Conservation (phyloP, 108 stramenopile genomes). For the Cyclotella sp. region DNA sequence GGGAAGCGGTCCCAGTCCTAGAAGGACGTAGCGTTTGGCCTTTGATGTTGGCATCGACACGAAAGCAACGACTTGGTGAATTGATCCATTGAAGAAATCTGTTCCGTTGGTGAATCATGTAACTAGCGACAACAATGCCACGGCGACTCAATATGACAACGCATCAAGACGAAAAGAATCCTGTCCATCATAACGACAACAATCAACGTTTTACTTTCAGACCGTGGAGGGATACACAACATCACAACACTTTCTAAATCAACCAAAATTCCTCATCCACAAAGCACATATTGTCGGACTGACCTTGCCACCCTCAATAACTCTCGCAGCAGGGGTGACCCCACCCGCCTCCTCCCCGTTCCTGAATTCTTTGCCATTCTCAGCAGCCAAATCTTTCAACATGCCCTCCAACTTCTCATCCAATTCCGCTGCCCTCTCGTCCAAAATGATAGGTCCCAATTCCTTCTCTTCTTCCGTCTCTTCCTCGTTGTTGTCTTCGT, state of each 20-base stretch:
- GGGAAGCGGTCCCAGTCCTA: constrained; percentile 63
- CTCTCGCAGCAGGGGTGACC: constrained; percentile 67
- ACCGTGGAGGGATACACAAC: too few relatives aligned
- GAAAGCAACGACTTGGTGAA: too few relatives aligned
- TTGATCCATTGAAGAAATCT: too few relatives aligned
- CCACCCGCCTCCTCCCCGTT: constrained; percentile 78
- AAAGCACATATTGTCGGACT: background rate
- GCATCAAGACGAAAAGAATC: background rate
- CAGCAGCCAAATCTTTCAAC: constrained; percentile 64
- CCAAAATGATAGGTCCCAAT: constrained; percentile 48
- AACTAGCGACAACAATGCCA: background rate
- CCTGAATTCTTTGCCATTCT: constrained; percentile 83
- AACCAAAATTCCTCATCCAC: background rate
- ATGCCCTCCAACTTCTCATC: constrained; percentile 75
- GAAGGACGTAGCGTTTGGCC: constrained; percentile 64
- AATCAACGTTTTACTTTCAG: too few relatives aligned
- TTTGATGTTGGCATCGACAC: background rate
- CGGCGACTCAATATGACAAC: background rate
- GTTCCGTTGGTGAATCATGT: background rate
- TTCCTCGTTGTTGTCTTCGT: constrained; percentile 55
- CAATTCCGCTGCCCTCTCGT: constrained; percentile 65
- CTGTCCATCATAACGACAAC: too few relatives aligned
- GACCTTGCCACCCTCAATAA: constrained; percentile 48
- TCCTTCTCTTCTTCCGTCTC: constrained; percentile 52
- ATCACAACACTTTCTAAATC: too few relatives aligned